These are phyloP conservation scores for Entomortierella lignicola DNA, from an alignment of 192 early-diverging fungal species.

Conservation along the genomic window DNA sequence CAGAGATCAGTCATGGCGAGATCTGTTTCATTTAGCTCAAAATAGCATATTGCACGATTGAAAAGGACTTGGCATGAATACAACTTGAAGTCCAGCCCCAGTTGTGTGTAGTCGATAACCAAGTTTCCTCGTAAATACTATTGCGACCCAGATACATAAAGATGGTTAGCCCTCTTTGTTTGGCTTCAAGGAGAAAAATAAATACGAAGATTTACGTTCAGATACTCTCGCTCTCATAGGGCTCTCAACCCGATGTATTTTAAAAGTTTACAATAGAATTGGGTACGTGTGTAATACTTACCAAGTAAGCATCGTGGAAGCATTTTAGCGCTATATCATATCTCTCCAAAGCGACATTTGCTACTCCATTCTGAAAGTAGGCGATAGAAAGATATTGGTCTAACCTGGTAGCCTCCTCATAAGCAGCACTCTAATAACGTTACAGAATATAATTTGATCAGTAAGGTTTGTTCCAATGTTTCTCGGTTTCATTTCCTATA, in stretches of 20 bases:
- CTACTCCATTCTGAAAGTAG: slow-evolving; percentile 92
- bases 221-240: background rate
- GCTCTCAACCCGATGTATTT: background rate
- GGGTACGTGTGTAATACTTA: slow-evolving; percentile 51
- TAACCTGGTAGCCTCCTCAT: slow-evolving; percentile 76
- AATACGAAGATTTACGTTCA: background rate
- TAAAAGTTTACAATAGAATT: slow-evolving; percentile 1
- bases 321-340: slow-evolving; percentile 78
- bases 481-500: too few relatives aligned
- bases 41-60: slow-evolving; percentile 88
- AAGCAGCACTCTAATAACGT: slow-evolving; percentile 73
- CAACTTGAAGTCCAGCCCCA: slow-evolving; percentile 92
- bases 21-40: slow-evolving; percentile 78
- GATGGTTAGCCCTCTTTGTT: background rate
- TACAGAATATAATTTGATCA: too few relatives aligned
- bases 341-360: slow-evolving; percentile 77
- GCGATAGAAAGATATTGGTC: slow-evolving; percentile 93
- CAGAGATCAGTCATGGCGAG: slow-evolving; percentile 80
- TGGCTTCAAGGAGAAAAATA: background rate
- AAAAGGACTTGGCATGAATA: slow-evolving; percentile 91
- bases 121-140: slow-evolving; percentile 85
- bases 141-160: background rate
- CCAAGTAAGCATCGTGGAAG: slow-evolving; percentile 84
- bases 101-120: slow-evolving; percentile 94
- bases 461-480: too few relatives aligned